Base-by-base conservation (phyloP, 805 yeast genomes). In the Jamesozyma jinghongensis region DNA sequence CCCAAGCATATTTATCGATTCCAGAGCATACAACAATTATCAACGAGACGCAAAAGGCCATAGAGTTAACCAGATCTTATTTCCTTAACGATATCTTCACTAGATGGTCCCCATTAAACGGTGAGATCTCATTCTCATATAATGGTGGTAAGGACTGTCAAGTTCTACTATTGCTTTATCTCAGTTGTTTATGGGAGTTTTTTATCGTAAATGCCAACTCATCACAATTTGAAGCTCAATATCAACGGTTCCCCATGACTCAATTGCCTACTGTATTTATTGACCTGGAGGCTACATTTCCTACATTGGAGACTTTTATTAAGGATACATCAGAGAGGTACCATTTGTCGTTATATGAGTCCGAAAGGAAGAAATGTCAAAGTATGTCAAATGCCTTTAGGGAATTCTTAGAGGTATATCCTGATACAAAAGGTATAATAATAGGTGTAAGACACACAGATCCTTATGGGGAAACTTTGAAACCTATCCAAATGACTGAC, bases 81-180 rank as follows among this genome's bases (percentile, higher is more conserved):
- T 43, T 62, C 14, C 31, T 57, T 6, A 40, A 52, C 13, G 57
- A 54, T 32, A 52, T 61, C 5, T 54, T 62, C 34, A 40, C 51
- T 2, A 48, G 51, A 19, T 57, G 63, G 60, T 47, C 53, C 34
- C 62, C 64, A 6, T 42, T 56, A 12, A 48, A 47, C 36, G 65
- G 69, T 11, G 79, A 81, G 43, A 62, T 84, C 3, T 81, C 97
- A 0, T 69, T 92, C 12, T 83, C 95, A 2, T 92, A 82, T 61
- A 92, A 92, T 57, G 98, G 98, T 10, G 98, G 98, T 1, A 92
- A 92, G 56, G 98, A 92, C 63, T 92, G 97, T 53, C 74, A 88
- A 36, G 97, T 88, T 26, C 77, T 90, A 81, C 70, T 92, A 41
- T 67, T 86, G 13, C 55, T 92, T 4, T 76, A 85, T 40, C 63